A percentile compares a stretch with the other conserved stretches of the same genome.
These are phyloP conservation scores for Thozetella sp. DNA, from an alignment of 495 filamentous ascomycete species.

Conservation along the genomic window DNA sequence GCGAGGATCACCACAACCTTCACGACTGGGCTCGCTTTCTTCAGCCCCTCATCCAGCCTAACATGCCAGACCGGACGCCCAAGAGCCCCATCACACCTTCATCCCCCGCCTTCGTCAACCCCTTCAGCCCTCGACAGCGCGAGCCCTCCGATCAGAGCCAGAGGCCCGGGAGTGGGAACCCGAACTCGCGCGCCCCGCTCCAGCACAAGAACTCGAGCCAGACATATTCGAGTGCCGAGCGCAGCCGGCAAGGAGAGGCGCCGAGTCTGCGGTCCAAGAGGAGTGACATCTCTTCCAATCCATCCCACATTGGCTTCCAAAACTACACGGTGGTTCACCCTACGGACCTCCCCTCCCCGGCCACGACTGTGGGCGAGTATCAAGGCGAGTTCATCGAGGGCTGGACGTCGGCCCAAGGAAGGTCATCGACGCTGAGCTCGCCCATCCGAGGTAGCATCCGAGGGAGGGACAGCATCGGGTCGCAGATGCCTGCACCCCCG, in stretches of 20 bases:
- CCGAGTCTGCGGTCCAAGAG: conserved; percentile 53
- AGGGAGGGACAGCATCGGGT: conserved; percentile 43
- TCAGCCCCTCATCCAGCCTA: conserved; percentile 37
- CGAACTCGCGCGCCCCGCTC: conserved; percentile 26
- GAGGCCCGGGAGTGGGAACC: conserved; percentile 29
- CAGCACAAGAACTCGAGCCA: conserved; percentile 34
- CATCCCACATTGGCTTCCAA: conserved; percentile 34
- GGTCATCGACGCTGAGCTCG: conserved; percentile 52
- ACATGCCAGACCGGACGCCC: conserved; percentile 30
- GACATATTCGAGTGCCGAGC: conserved; percentile 23
- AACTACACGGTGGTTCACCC: conserved; percentile 43
- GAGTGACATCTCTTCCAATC: conserved; percentile 55
- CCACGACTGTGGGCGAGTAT: conserved; percentile 49
- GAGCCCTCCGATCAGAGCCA: conserved; percentile 28
- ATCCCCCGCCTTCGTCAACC: conserved; percentile 46
- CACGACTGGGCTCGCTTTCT: conserved; percentile 49
- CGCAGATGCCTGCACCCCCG: conserved; percentile 29
- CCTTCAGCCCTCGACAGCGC: conserved; percentile 35
- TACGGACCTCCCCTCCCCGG: conserved; percentile 53
- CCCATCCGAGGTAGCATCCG: conserved; percentile 41
- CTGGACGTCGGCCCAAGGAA: conserved; percentile 57
- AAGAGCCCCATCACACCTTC: conserved; percentile 41
- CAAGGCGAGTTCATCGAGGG: conserved; percentile 57
- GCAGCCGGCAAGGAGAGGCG: conserved; percentile 44
- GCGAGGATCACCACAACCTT: conserved; percentile 33